Conservation (phyloP, 345 rosid genomes). For the Syzygium aromaticum region DNA sequence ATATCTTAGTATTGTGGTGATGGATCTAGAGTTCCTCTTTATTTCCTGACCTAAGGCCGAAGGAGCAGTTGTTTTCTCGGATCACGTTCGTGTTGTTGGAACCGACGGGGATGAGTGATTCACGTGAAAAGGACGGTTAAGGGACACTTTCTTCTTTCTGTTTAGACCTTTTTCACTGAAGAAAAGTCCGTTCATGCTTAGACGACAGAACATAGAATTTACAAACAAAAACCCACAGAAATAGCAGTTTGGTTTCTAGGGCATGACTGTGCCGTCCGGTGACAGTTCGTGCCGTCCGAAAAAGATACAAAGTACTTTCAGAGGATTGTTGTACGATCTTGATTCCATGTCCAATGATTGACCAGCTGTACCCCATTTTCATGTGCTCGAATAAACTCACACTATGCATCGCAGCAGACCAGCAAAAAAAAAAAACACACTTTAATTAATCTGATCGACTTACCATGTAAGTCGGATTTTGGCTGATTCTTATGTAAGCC, state of each 20-base stretch:
- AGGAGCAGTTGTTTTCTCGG: background rate
- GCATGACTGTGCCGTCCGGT: background rate
- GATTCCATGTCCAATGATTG: background rate
- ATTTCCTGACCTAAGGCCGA: background rate
- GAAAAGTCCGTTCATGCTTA: background rate
- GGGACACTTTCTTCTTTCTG: background rate
- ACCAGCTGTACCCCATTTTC: background rate
- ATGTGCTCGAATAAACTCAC: background rate
- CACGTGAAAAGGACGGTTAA: background rate
- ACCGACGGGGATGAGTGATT: background rate
- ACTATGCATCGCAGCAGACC: background rate
- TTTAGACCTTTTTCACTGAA: background rate
- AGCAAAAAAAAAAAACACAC: background rate
- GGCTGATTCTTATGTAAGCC: background rate
- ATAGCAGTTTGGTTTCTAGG: background rate
- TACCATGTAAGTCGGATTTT: background rate
- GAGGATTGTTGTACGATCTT: background rate
- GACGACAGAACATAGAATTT: background rate
- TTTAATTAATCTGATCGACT: background rate
- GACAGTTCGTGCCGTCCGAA: background rate
- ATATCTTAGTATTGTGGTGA: background rate
- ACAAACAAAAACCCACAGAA: background rate
- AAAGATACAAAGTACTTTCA: background rate
- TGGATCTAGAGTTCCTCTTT: background rate
- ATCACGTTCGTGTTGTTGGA: background rate